These are phyloP conservation scores for Nidula microcarpa DNA, from an alignment of 768 basidiomycete species.

Conservation along the genomic window DNA sequence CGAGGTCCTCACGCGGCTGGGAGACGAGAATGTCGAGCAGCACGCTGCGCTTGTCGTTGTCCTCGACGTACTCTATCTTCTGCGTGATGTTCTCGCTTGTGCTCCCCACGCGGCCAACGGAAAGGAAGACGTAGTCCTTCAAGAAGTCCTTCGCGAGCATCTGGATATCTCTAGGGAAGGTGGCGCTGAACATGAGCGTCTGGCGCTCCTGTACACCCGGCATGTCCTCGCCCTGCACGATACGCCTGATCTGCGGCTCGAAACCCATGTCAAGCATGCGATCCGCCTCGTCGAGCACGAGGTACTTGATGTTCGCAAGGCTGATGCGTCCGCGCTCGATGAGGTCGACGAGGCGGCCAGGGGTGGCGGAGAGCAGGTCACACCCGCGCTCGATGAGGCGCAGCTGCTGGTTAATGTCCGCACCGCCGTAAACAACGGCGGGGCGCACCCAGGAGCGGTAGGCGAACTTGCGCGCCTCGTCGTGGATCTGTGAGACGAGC, in stretches of 20 bases:
- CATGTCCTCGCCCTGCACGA: slow-evolving; percentile 99
- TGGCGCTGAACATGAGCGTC: slow-evolving; percentile 99
- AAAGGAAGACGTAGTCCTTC: slow-evolving; percentile 98
- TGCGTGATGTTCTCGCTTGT: slow-evolving; percentile 99
- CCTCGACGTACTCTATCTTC: slow-evolving; percentile 98
- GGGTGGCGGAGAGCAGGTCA: slow-evolving; percentile 95
- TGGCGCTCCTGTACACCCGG: slow-evolving; percentile 88
- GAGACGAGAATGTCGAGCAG: slow-evolving; percentile 91
- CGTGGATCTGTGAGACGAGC: slow-evolving; percentile 98
- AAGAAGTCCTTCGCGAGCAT: slow-evolving; percentile 93
- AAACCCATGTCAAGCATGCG: slow-evolving; percentile 99
- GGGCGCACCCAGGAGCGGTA: slow-evolving; percentile 99
- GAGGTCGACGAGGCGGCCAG: slow-evolving; percentile 95
- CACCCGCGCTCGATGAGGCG: slow-evolving; percentile 95
- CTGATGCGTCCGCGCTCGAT: slow-evolving; percentile 98
- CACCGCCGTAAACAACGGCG: slow-evolving; percentile 98
- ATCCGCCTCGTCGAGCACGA: slow-evolving; percentile 99
- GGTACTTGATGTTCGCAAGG: slow-evolving; percentile 93
- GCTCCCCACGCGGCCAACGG: slow-evolving; percentile 96
- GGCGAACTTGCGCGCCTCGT: slow-evolving; percentile 97
- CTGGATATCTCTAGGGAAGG: slow-evolving; percentile 99
- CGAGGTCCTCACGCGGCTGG: slow-evolving; percentile 56
- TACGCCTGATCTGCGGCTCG: slow-evolving; percentile 97
- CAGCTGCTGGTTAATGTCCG: slow-evolving; percentile 95
- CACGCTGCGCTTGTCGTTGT: slow-evolving; percentile 93